Evolutionary conservation across 164 flowering plant genomes (phyloP), one percentile per base, ranked within the genome.

Genomic region (Chimonanthus praecox): DNA sequence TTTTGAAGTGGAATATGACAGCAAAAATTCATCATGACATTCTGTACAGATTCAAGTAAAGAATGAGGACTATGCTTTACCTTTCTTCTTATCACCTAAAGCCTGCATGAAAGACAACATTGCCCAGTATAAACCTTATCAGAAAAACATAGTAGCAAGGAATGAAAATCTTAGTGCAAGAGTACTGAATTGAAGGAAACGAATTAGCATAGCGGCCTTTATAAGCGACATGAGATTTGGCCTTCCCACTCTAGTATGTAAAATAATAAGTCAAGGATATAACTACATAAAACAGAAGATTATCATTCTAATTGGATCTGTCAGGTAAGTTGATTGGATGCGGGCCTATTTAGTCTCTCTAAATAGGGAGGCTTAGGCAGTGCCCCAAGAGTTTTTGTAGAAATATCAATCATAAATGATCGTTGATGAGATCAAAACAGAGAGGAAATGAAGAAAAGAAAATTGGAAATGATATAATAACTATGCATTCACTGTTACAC

Each of bases 51-150:
- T 18, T 8, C 6, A 43, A 76, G 58, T 43, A 16, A 72, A 70
- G 10, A 44, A 49, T 9, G 20, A 44, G 54, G 5, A 16, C 75
- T 78, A 87, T 16, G 83, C 82, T 83, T 84, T 89, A 67, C 87
- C 91, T 78, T 88, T 91, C 78, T 87, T 78, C 82, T 81, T 89
- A 65, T 89, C 96, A 79, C 89, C 92, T 76, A 88, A 61, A 50
- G 88, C 92, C 96, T 91, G 92, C 74, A 78, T 64, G 62, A 70
- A 71, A 65, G 64, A 68, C 73, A 16, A 65, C 4, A n/a, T 6
- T 48, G 7, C 48, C 58, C 13, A 10, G 43, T 48, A 50, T 6
- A 65, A 65, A 8, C 7, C 54, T 72, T 71, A 7, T 49, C 3
- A 48, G 49, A 48, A 44, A 62, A 49, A 44, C 33, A 75, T 7